Conservation (phyloP, 306 rosid genomes). For the Leucaena leucocephala region DNA sequence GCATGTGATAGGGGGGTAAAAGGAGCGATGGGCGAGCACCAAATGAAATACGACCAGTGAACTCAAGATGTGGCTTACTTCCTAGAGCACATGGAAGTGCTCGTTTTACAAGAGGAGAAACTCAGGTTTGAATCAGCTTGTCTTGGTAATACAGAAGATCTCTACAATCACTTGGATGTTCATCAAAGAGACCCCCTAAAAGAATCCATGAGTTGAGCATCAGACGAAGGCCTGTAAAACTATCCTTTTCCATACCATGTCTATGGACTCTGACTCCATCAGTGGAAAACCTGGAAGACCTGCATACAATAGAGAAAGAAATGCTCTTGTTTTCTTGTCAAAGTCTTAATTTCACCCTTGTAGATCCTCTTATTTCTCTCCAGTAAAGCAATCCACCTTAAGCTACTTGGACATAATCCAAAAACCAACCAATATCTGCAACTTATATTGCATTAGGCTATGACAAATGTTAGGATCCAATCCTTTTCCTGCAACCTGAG, state of each 20-base stretch:
- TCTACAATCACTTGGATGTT: conserved; percentile 5
- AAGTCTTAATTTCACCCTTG: conserved; percentile 14
- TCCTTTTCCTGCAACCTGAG: conserved; percentile 10
- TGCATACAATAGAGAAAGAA: background rate
- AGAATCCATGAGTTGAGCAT: background rate
- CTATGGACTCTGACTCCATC: background rate
- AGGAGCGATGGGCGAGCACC: conserved; percentile 94
- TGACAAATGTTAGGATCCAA: conserved; percentile 7
- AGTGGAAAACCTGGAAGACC: background rate
- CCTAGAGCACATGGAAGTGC: conserved; percentile 99
- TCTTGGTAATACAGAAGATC: background rate
- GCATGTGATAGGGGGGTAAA: conserved; percentile 71
- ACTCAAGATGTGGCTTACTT: conserved; percentile 82
- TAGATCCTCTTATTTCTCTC: conserved; percentile 14
- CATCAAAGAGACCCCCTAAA: background rate
- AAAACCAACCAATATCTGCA: conserved; percentile 5
- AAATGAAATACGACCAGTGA: conserved; percentile 75
- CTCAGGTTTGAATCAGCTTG: conserved; percentile 67
- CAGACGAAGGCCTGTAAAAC: background rate
- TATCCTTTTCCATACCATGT: background rate
- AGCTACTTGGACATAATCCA: conserved; percentile 20
- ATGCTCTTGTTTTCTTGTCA: conserved; percentile 5
- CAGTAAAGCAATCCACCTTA: conserved; percentile 4
- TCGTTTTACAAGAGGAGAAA: conserved; percentile 96
- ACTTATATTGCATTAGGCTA: conserved; percentile 18